Conservation (phyloP, 345 rosid genomes). For the Sonneratia alba region DNA sequence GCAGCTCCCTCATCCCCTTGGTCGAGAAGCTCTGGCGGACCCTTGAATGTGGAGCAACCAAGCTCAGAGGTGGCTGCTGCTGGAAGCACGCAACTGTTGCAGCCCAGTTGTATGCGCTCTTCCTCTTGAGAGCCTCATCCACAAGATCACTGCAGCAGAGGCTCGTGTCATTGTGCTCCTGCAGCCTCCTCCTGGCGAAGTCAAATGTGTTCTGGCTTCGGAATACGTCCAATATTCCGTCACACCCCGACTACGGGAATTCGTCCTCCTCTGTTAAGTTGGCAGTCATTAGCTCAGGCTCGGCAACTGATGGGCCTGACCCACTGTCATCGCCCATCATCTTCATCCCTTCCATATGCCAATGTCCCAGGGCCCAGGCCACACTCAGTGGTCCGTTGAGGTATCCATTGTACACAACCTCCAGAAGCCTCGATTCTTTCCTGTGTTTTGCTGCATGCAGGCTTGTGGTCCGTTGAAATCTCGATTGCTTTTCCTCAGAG, state of each 20-base stretch:
- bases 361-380: conserved; percentile 80
- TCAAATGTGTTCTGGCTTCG: conserved; percentile 81
- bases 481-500: conserved; percentile 68
- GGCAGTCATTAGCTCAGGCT: conserved; percentile 62
- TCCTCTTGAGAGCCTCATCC: conserved; percentile 79
- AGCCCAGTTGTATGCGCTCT: conserved; percentile 67
- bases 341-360: conserved; percentile 88
- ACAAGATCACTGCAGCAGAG: conserved; percentile 68
- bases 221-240: conserved; percentile 93
- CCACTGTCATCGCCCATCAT: conserved; percentile 20
- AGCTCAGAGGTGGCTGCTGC: conserved; percentile 56
- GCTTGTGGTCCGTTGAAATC: conserved; percentile 85
- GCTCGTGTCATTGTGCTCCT: conserved; percentile 71
- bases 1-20: conserved; percentile 61
- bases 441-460: conserved; percentile 46
- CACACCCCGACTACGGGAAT: conserved; percentile 62
- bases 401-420: conserved; percentile 57
- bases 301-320: conserved; percentile 66
- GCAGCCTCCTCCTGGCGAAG: conserved; percentile 76
- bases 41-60: conserved; percentile 53
- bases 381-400: conserved; percentile 70
- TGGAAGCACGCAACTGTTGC: conserved; percentile 72
- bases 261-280: conserved; percentile 61
- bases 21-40: conserved; percentile 72
- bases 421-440: conserved; percentile 69